Percentiles rank a stretch among this genome's conserved stretches.
phyloP scores from a whole-genome alignment of 2,329 filamentous ascomycete genomes.

The Ilyonectria destructans region DNA sequence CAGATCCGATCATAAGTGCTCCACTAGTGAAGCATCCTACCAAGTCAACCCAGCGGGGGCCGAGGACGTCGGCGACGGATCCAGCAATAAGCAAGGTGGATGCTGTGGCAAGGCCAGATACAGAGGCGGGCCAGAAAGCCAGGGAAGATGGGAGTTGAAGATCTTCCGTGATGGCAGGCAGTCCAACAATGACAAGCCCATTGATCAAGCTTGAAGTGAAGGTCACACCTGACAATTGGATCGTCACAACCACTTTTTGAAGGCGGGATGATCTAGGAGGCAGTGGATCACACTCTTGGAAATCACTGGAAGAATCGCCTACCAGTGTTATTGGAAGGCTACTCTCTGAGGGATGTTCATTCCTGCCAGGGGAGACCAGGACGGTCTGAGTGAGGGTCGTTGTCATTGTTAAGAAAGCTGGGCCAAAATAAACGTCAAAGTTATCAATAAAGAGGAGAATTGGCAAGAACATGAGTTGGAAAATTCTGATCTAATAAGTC shows the following conservation, averaged over 20 bases:
- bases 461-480: neutral
- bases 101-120: constrained; percentile 55
- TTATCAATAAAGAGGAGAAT: neutral
- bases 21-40: constrained; percentile 53
- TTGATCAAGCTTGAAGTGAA: constrained; percentile 46
- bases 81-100: constrained; percentile 58
- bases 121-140: constrained; percentile 60
- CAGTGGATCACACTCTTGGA: neutral
- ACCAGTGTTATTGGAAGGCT: constrained; percentile 21
- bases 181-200: constrained; percentile 56
- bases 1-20: constrained; percentile 52
- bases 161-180: constrained; percentile 59
- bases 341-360: constrained; percentile 13
- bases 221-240: constrained; percentile 47
- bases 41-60: constrained; percentile 53
- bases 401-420: neutral
- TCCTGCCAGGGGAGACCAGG: constrained; percentile 14
- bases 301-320: constrained; percentile 2
- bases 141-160: constrained; percentile 53
- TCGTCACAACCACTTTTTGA: constrained; percentile 40
- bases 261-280: constrained; percentile 32
- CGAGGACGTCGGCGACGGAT: constrained; percentile 57
- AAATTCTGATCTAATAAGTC: neutral
- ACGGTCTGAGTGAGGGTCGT: constrained; percentile 19
- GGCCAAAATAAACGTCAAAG: neutral